These are phyloP conservation scores for Penicillium egyptiacum DNA, from an alignment of 495 filamentous ascomycete genomes.

Conservation along the genomic window DNA sequence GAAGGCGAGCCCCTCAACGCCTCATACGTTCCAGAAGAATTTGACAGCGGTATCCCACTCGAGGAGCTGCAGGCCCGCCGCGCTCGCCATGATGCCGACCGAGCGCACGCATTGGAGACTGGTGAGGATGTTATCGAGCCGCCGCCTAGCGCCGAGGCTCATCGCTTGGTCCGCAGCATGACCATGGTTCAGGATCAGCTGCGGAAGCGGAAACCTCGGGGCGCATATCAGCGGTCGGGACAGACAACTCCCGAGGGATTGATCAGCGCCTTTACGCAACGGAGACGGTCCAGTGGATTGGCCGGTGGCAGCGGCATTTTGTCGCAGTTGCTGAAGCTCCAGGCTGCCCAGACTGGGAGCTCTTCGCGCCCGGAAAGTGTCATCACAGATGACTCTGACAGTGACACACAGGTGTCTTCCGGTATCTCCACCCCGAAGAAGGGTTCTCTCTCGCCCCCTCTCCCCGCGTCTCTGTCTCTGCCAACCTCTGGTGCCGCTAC, in stretches of 20 bases:
- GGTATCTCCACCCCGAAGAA: conserved; percentile 39
- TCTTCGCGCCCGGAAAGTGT: conserved; percentile 35
- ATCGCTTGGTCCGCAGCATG: conserved; percentile 46
- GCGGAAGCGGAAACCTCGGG: conserved; percentile 35
- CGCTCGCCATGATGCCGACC: conserved; percentile 25
- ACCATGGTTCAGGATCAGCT: conserved; percentile 31
- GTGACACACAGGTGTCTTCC: conserved; percentile 39
- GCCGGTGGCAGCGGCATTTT: conserved; percentile 41
- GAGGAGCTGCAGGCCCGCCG: conserved; percentile 26
- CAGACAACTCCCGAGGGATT: conserved; percentile 40
- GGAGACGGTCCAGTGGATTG: conserved; percentile 27
- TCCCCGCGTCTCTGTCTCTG: conserved; percentile 20
- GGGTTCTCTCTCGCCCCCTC: conserved; percentile 24
- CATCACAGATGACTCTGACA: conserved; percentile 44
- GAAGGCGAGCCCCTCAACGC: conserved; percentile 41
- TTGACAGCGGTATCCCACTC: conserved; percentile 29
- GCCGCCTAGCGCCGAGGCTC: conserved; percentile 40
- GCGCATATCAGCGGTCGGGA: conserved; percentile 42
- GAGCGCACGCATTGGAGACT: conserved; percentile 16
- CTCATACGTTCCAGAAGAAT: conserved; percentile 37
- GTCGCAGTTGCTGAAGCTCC: conserved; percentile 42
- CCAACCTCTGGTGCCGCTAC: conserved; percentile 54
- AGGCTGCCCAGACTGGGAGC: conserved; percentile 29
- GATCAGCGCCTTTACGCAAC: conserved; percentile 31
- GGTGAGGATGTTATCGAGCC: conserved; percentile 26